Percentiles rank a stretch among this genome's conserved stretches.
Conservation (phyloP, 2,329 filamentous ascomycete species). For the Exophiala sp. region DNA sequence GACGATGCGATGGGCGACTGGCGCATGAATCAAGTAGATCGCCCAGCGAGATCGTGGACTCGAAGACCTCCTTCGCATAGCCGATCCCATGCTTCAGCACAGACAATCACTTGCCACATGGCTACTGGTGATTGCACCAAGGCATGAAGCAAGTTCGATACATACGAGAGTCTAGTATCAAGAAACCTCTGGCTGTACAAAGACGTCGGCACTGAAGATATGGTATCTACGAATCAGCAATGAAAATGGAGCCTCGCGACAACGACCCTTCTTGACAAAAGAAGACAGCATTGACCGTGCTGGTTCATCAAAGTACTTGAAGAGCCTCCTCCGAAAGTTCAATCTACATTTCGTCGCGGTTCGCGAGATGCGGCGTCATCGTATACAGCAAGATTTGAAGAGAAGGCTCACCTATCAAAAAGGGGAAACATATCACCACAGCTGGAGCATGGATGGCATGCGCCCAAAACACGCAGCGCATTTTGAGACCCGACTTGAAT, state of each 20-base stretch:
- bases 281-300: slow-evolving; percentile 53
- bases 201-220: slow-evolving; percentile 55
- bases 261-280: slow-evolving; percentile 55
- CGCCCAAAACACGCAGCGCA: too few relatives aligned
- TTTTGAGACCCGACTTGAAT: too few relatives aligned
- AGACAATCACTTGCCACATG: neutral
- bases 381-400: too few relatives aligned
- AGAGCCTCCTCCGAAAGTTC: slow-evolving; percentile 15
- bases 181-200: slow-evolving; percentile 59
- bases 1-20: slow-evolving; percentile 42
- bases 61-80: slow-evolving; percentile 46
- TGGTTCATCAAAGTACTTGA: slow-evolving; percentile 30
- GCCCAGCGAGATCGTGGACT: slow-evolving; percentile 41
- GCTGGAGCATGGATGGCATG: too few relatives aligned
- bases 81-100: slow-evolving; percentile 44
- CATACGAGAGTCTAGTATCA: too few relatives aligned
- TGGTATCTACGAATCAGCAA: slow-evolving; percentile 48
- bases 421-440: too few relatives aligned
- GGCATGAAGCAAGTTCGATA: too few relatives aligned
- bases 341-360: slow-evolving; percentile 23
- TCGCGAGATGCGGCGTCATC: too few relatives aligned
- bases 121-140: too few relatives aligned
- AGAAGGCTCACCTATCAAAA: too few relatives aligned
- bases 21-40: slow-evolving; percentile 39
- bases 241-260: slow-evolving; percentile 51